These are phyloP conservation scores for Trichocomaceae sp. DNA, from an alignment of 2,329 filamentous ascomycete genomes.

Conservation along the genomic window DNA sequence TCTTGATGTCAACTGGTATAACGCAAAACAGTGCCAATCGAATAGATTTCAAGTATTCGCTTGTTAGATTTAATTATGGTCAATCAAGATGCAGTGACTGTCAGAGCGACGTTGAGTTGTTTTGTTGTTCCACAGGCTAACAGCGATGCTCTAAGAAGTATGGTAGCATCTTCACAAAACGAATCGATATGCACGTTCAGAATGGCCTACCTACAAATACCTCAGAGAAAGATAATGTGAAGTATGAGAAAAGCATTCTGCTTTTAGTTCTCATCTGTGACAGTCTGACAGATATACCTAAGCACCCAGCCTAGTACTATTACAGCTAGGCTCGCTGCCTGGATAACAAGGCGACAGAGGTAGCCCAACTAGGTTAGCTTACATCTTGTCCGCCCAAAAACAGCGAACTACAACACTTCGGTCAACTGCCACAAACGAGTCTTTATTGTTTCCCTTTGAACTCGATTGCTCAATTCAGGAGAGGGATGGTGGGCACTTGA, in stretches of 20 bases:
- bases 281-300: not conserved
- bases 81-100: not conserved
- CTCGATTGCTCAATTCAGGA: slow-evolving; percentile 1
- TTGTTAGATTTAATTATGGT: not conserved
- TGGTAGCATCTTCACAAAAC: not conserved
- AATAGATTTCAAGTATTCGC: not conserved
- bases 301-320: not conserved
- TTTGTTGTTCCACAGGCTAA: not conserved
- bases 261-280: not conserved
- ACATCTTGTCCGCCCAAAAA: not conserved
- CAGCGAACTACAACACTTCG: not conserved
- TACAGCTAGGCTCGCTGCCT: not conserved
- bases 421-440: too few relatives aligned
- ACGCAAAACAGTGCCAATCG: not conserved
- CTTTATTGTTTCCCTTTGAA: not conserved
- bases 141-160: not conserved
- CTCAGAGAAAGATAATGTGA: not conserved
- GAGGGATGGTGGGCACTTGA: slow-evolving; percentile 13
- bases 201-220: not conserved
- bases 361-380: too few relatives aligned
- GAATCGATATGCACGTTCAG: not conserved
- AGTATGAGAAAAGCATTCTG: too few relatives aligned
- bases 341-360: not conserved
- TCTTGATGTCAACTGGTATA: not conserved
- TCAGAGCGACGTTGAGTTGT: not conserved